Evolutionary conservation across 116 monocot species (phyloP).

Genomic region (Zostera marina): DNA sequence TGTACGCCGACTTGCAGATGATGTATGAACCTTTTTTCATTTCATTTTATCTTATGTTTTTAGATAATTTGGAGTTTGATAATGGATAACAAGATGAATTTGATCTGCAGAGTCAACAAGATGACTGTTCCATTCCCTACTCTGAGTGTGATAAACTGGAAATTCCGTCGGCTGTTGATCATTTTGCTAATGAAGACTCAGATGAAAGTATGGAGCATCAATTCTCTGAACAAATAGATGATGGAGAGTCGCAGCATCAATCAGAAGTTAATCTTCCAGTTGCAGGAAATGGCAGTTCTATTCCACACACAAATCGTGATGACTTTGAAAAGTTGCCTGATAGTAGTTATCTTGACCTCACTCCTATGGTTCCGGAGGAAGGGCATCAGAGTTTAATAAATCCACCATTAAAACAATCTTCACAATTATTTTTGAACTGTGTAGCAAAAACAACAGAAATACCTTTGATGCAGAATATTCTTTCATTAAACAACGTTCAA

Average conservation of each 20-base stretch:
- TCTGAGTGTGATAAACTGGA: conserved; percentile 3
- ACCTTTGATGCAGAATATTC: background rate
- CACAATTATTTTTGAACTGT: too few relatives aligned
- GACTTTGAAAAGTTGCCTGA: background rate
- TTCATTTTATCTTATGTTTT: background rate
- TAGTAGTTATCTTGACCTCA: background rate
- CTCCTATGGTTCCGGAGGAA: background rate
- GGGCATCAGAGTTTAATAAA: background rate
- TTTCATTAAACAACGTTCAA: background rate
- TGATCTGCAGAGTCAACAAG: conserved; percentile 2
- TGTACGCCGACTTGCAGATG: too few relatives aligned
- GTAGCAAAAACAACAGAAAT: too few relatives aligned
- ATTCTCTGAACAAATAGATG: background rate
- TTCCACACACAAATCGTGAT: background rate
- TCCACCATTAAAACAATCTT: background rate
- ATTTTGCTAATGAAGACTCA: background rate
- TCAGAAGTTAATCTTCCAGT: conserved; percentile 2
- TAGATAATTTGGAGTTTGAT: background rate
- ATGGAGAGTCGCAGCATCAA: background rate
- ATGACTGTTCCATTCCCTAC: background rate
- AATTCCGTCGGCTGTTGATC: background rate
- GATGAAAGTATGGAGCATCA: background rate
- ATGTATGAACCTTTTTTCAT: background rate
- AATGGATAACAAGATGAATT: background rate
- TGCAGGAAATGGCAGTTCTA: background rate